A percentile compares a stretch with the other conserved stretches of the same genome.
These are phyloP conservation scores for Phoenix dactylifera DNA, from an alignment of 176 grass and related monocot species.

Conservation along the genomic window DNA sequence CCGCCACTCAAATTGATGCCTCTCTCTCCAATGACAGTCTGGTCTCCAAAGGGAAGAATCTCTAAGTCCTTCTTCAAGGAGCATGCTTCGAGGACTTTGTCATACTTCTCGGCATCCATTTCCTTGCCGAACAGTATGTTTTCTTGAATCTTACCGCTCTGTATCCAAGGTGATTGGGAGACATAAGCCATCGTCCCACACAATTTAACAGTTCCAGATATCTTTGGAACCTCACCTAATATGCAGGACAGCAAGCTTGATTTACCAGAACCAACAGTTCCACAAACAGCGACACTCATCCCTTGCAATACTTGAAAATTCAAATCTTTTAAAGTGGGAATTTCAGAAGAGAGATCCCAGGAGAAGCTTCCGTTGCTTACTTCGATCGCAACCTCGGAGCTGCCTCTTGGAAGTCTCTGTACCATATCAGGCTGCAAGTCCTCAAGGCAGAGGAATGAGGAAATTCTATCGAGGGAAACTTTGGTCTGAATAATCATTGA, in stretches of 20 bases:
- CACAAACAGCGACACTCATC: conserved; percentile 52
- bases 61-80: conserved; percentile 41
- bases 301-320: conserved; percentile 45
- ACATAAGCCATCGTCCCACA: conserved; percentile 29
- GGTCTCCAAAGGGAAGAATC: conserved; percentile 36
- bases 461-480: conserved; percentile 65
- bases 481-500: conserved; percentile 53
- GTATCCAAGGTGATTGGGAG: conserved; percentile 39
- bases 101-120: conserved; percentile 32
- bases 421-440: conserved; percentile 34
- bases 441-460: conserved; percentile 47
- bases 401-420: conserved; percentile 37
- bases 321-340: conserved; percentile 32
- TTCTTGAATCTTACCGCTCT: conserved; percentile 38
- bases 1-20: conserved; percentile 43
- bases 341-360: conserved; percentile 37
- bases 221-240: conserved; percentile 63
- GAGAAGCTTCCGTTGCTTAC: conserved; percentile 50
- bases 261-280: conserved; percentile 71
- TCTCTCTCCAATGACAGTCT: conserved; percentile 39
- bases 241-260: conserved; percentile 68
- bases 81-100: conserved; percentile 30
- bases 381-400: conserved; percentile 29
- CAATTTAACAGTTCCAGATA: conserved; percentile 28
- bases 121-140: conserved; percentile 35